These are phyloP conservation scores for Daldinia decipiens DNA, from an alignment of 495 filamentous ascomycete genomes.

Conservation along the genomic window DNA sequence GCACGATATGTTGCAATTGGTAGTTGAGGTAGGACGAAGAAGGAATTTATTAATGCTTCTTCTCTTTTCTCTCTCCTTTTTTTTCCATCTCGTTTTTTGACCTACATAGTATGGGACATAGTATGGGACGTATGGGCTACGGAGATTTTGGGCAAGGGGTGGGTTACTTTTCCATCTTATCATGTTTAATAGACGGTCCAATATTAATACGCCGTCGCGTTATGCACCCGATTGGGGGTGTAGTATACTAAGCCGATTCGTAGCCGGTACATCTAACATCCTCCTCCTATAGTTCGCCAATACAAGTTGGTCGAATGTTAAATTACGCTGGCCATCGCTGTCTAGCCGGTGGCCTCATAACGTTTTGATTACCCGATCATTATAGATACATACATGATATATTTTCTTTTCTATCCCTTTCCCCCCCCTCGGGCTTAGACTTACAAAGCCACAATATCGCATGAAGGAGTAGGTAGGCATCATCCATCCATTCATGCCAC, in stretches of 20 bases:
- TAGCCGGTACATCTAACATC: slow-evolving; percentile 20
- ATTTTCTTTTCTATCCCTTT: slow-evolving; percentile 13
- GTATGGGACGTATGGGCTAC: slow-evolving; percentile 7
- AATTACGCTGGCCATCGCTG: slow-evolving; percentile 34
- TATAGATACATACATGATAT: not conserved
- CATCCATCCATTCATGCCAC: slow-evolving; percentile 5
- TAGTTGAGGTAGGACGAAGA: slow-evolving; percentile 28
- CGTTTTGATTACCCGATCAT: not conserved
- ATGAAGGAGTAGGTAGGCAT: slow-evolving; percentile 19
- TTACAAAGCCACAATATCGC: slow-evolving; percentile 27
- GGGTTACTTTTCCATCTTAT: slow-evolving; percentile 24
- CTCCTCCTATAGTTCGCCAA: slow-evolving; percentile 14
- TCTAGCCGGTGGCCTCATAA: slow-evolving; percentile 35
- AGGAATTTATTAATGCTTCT: slow-evolving; percentile 31
- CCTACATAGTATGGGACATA: too few species aligned
- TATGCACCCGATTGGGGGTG: slow-evolving; percentile 31
- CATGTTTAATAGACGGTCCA: slow-evolving; percentile 31
- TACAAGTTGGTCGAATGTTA: slow-evolving; percentile 30
- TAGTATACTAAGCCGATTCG: slow-evolving; percentile 24
- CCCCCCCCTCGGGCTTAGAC: slow-evolving; percentile 23
- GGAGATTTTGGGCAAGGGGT: slow-evolving; percentile 35
- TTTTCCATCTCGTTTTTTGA: not conserved
- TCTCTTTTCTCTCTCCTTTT: slow-evolving; percentile 16
- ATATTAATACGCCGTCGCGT: slow-evolving; percentile 38
- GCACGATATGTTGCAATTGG: slow-evolving; percentile 21